These are phyloP conservation scores for Ophiostoma quercus DNA, from an alignment of 2,329 filamentous ascomycete species.

Conservation along the genomic window DNA sequence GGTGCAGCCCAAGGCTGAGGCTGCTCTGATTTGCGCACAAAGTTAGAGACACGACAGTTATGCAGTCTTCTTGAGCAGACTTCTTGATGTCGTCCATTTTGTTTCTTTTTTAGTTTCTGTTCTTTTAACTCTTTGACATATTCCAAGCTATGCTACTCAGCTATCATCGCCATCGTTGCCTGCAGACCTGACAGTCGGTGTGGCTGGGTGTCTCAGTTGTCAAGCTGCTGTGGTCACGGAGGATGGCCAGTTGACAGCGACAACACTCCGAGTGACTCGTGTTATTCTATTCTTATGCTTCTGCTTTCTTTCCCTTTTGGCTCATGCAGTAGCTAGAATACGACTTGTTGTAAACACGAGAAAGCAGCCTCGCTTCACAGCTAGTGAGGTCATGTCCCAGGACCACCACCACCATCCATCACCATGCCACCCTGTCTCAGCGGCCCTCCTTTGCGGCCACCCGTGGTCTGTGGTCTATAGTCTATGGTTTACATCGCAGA, in stretches of 20 bases:
- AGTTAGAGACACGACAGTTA: background rate
- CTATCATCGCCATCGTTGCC: background rate
- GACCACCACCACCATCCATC: background rate
- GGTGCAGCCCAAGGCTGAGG: background rate
- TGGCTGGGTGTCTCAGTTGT: conserved; percentile 12
- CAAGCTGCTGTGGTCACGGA: conserved; percentile 12
- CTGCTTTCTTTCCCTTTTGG: background rate
- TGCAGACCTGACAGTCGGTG: background rate
- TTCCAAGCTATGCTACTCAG: background rate
- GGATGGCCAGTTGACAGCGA: conserved; percentile 4
- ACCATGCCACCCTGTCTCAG: conserved; percentile 15
- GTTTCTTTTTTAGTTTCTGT: too few species aligned
- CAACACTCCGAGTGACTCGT: background rate
- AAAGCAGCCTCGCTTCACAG: background rate
- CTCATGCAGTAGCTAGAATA: background rate
- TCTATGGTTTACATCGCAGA: background rate
- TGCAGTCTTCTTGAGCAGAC: background rate
- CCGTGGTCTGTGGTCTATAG: background rate
- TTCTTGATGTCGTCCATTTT: background rate
- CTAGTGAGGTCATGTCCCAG: conserved; percentile 5
- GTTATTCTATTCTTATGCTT: background rate
- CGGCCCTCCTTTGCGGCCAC: conserved; percentile 3
- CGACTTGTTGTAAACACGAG: too few species aligned
- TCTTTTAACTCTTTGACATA: too few species aligned
- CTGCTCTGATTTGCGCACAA: background rate